Evolutionary conservation across 2,329 filamentous ascomycete genomes (phyloP).

Genomic region (Aschersonia sp.): DNA sequence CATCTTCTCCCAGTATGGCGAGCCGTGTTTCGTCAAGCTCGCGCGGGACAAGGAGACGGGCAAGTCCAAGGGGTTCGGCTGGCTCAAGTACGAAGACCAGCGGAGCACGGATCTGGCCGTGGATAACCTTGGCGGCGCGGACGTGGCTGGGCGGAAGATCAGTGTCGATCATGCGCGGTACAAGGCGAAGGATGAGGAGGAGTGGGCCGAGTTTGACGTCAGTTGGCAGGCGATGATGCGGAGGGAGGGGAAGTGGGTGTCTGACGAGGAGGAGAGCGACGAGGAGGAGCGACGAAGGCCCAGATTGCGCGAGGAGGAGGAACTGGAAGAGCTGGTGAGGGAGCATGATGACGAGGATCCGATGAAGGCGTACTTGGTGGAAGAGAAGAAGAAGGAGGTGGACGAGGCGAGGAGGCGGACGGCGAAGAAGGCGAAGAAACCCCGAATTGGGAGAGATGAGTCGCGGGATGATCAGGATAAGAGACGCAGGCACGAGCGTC

Average conservation of each 20-base stretch:
- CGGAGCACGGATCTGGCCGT: conserved; percentile 90
- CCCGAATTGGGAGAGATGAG: conserved; percentile 17
- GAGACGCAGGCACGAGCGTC: conserved; percentile 7
- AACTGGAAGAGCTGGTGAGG: conserved; percentile 59
- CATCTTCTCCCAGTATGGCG: conserved; percentile 94
- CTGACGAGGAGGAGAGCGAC: conserved; percentile 30
- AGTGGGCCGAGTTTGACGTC: conserved; percentile 42
- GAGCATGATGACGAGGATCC: conserved; percentile 92
- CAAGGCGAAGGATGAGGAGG: conserved; percentile 71
- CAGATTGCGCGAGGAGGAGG: conserved; percentile 66
- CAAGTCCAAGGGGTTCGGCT: conserved; percentile 87
- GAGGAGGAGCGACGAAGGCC: conserved; percentile 39
- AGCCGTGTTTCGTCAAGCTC: conserved; percentile 86
- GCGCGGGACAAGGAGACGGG: conserved; percentile 92
- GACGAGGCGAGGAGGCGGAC: conserved; percentile 44
- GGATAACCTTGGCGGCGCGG: conserved; percentile 83
- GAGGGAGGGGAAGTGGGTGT: conserved; percentile 30
- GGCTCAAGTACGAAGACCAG: conserved; percentile 97
- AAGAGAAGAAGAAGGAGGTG: conserved; percentile 85
- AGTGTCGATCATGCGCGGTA: conserved; percentile 90
- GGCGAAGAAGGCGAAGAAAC: conserved; percentile 28
- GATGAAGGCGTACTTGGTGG: conserved; percentile 84
- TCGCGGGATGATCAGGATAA: conserved; percentile 14
- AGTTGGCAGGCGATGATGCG: conserved; percentile 45
- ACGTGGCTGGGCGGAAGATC: conserved; percentile 64